Conservation (phyloP, 2,329 filamentous ascomycete species). For the Talaromyces sp. region DNA sequence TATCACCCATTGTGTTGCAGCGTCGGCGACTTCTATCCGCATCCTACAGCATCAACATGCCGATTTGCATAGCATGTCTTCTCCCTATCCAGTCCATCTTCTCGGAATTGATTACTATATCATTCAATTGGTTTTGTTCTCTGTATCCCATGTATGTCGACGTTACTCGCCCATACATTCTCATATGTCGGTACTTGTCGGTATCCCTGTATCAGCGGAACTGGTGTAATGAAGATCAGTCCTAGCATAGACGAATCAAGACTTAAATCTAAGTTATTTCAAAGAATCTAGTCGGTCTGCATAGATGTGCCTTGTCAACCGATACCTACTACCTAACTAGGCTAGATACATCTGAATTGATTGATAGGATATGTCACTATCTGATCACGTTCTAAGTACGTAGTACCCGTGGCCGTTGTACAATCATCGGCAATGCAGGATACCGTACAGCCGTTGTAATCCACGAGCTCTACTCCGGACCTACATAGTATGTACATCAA, state of each 20-base stretch:
- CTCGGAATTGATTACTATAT: not conserved
- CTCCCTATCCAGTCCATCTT: not conserved
- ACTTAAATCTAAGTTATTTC: not conserved
- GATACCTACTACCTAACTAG: not conserved
- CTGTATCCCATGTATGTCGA: not conserved
- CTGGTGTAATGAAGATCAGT: not conserved
- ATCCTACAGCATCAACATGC: not conserved
- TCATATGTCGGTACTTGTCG: not conserved
- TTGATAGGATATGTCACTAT: not conserved
- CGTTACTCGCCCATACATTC: not conserved
- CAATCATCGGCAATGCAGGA: not conserved
- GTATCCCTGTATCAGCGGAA: not conserved
- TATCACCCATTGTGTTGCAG: not conserved
- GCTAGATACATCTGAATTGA: not conserved
- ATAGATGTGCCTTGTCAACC: not conserved
- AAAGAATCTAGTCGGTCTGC: not conserved
- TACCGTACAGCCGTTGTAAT: not conserved
- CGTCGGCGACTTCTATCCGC: not conserved
- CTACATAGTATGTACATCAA: not conserved
- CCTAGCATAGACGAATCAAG: not conserved
- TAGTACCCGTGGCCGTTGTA: not conserved
- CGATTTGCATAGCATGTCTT: slow-evolving; percentile 1
- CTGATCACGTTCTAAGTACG: not conserved
- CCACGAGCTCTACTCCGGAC: not conserved
- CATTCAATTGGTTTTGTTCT: not conserved